A percentile compares a stretch with the other conserved stretches of the same genome.
Conservation (phyloP, 1,139 yeast species). For the Geotrichum aggregatum region DNA sequence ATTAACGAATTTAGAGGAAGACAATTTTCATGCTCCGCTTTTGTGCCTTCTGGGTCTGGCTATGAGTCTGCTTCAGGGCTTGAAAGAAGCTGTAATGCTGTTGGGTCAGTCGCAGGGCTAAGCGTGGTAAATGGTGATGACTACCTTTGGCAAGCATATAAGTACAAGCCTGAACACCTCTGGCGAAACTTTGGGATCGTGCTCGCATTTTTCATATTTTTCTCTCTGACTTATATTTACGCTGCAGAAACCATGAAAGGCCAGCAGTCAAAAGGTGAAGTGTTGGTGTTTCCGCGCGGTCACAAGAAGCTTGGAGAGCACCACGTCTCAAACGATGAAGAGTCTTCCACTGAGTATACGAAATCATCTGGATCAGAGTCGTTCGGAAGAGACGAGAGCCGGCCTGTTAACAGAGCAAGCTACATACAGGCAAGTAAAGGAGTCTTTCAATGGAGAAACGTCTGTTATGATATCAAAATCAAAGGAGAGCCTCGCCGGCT, state of each 20-base stretch:
- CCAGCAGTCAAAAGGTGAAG: slow-evolving; percentile 79
- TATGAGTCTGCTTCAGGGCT: slow-evolving; percentile 42
- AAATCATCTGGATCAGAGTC: not conserved
- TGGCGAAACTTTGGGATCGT: slow-evolving; percentile 85
- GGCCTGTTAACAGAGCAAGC: slow-evolving; percentile 16
- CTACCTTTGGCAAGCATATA: slow-evolving; percentile 48
- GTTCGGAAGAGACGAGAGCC: too few species aligned
- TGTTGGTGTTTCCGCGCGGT: slow-evolving; percentile 60
- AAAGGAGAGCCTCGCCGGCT: slow-evolving; percentile 55
- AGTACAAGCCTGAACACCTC: slow-evolving; percentile 54
- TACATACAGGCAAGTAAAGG: slow-evolving; percentile 32
- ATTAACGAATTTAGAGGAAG: slow-evolving; percentile 55
- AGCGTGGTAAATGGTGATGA: slow-evolving; percentile 53
- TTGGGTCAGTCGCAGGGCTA: slow-evolving; percentile 61
- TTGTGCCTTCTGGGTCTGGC: slow-evolving; percentile 51
- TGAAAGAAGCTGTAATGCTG: slow-evolving; percentile 55
- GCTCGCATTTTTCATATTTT: slow-evolving; percentile 53
- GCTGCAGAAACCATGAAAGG: slow-evolving; percentile 67
- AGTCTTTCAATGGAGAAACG: slow-evolving; percentile 75
- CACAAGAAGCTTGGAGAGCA: slow-evolving; percentile 35
- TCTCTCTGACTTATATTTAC: slow-evolving; percentile 52
- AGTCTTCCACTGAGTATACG: slow-evolving; percentile 22
- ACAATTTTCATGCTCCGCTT: slow-evolving; percentile 43
- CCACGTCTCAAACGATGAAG: slow-evolving; percentile 26
- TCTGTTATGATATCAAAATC: slow-evolving; percentile 67